Evolutionary conservation across 2,329 filamentous ascomycete species (phyloP), one percentile per base, ranked within the genome.

Genomic region (Talaromyces sp.): DNA sequence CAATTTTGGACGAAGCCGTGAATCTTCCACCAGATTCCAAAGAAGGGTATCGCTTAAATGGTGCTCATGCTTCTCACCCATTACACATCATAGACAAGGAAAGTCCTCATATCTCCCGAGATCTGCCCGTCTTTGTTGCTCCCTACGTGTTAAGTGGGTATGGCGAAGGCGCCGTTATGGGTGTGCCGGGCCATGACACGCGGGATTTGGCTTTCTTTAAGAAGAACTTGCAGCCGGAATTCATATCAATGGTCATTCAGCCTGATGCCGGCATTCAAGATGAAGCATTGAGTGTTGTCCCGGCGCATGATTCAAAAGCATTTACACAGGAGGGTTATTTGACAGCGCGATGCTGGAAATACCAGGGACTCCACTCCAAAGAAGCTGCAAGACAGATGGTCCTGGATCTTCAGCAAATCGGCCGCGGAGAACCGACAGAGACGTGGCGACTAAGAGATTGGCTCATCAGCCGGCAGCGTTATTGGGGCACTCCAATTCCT

Each of bases 401-500:
- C 19, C 70, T 76, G 26, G 72, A 73, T 32, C 74, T 84, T 17
- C 67, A 72, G 2, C 74, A 79, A 2, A 82, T 83, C 5, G 75
- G 79, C 1, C 77, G 86, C n/a, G 90, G 86, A 10, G 80, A 85
- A 60, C 72, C 78, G n/a, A 79, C 84, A 9, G 85, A 90, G 61
- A 89, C 85, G 63, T 96, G 91, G 90, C 86, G 89, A 56, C 80
- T 96, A 27, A 82, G 91, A 62, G 92, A 96, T 74, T 96, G 92
- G 92, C 79, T 96, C 59, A 88, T 96, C 67, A 95, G 91, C 71
- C 86, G 92, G n/a, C 92, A 96, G 74, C 82, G 92, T 64, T 96
- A 95, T 72, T 96, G 92, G 92, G 92, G 92, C 14, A 85, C 91
- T 0, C 92, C 92, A 0, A 96, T 96, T 57, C 92, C 92, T 19